Evolutionary conservation across 2,329 filamentous ascomycete species (phyloP).

Genomic region (Dactylonectria estremocensis): DNA sequence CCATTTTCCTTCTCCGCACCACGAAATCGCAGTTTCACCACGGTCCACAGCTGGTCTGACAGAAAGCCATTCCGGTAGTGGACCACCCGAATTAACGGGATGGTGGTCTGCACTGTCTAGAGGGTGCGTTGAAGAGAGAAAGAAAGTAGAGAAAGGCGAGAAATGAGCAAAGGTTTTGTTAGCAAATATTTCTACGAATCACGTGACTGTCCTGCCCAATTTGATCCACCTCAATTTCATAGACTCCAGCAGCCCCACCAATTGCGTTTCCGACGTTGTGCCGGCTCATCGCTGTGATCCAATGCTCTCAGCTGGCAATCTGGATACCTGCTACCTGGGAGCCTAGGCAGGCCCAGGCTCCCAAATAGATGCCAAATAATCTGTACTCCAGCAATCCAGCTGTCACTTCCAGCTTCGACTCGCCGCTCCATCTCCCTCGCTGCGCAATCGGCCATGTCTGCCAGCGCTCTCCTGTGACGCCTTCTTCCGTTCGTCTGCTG

Average conservation of each 20-base stretch:
- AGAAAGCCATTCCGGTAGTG: slow-evolving; percentile 61
- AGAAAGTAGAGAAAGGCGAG: slow-evolving; percentile 2
- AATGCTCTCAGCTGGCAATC: not conserved
- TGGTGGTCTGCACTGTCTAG: slow-evolving; percentile 85
- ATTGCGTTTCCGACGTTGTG: slow-evolving; percentile 41
- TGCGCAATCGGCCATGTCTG: slow-evolving; percentile 43
- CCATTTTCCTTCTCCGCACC: slow-evolving; percentile 69
- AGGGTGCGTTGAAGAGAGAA: slow-evolving; percentile 76
- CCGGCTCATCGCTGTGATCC: slow-evolving; percentile 25
- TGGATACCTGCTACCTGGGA: not conserved
- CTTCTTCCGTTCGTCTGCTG: slow-evolving; percentile 21
- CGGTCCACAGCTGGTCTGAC: slow-evolving; percentile 70
- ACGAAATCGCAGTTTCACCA: slow-evolving; percentile 76
- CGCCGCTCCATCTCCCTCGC: slow-evolving; percentile 25
- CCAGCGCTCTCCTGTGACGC: slow-evolving; percentile 43
- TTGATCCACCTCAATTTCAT: too few species aligned
- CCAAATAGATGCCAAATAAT: slow-evolving; percentile 48
- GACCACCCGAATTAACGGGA: not conserved
- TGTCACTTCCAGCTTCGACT: not conserved
- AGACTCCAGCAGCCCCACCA: slow-evolving; percentile 32
- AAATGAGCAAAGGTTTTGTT: slow-evolving; percentile 20
- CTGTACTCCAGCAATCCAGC: slow-evolving; percentile 12
- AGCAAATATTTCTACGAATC: slow-evolving; percentile 30
- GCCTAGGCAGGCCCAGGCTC: slow-evolving; percentile 39
- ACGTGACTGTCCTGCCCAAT: slow-evolving; percentile 42